Percentiles rank a stretch among this genome's conserved stretches.
These are phyloP conservation scores for Boletellus sp. DNA, from an alignment of 1,284 basidiomycete species.

Conservation along the genomic window DNA sequence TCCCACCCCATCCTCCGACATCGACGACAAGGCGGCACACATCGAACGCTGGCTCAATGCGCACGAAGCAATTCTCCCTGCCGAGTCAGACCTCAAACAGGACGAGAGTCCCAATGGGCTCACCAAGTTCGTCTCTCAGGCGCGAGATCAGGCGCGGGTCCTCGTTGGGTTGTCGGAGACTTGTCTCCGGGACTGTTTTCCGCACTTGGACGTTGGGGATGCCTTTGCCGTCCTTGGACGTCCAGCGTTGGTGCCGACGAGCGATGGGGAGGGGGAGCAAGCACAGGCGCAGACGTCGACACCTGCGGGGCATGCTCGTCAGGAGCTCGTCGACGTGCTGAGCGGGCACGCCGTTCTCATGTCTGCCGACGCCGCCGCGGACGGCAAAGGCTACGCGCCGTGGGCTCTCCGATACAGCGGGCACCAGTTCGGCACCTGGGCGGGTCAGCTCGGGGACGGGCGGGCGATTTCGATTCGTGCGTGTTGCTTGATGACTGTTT, in stretches of 20 bases:
- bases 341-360: constrained; percentile 76
- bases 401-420: constrained; percentile 89
- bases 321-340: constrained; percentile 77
- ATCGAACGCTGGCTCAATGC: constrained; percentile 71
- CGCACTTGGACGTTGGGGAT: constrained; percentile 86
- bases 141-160: constrained; percentile 56
- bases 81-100: constrained; percentile 4
- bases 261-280: constrained; percentile 30
- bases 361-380: constrained; percentile 38
- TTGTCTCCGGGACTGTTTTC: constrained; percentile 73
- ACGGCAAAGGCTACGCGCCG: constrained; percentile 64
- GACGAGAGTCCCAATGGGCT: constrained; percentile 19
- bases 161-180: constrained; percentile 71
- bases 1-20: constrained; percentile 41
- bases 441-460: constrained; percentile 96
- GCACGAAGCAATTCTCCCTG: constrained; percentile 52
- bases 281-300: constrained; percentile 25
- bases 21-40: constrained; percentile 56
- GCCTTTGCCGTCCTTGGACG: constrained; percentile 60
- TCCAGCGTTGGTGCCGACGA: constrained; percentile 43
- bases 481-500: constrained; percentile 23
- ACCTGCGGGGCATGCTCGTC: constrained; percentile 45
- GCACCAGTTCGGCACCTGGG: constrained; percentile 92
- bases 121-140: constrained; percentile 47
- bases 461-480: constrained; percentile 84